Evolutionary conservation across 768 basidiomycete species (phyloP).

Genomic region (Boletus insuetus): DNA sequence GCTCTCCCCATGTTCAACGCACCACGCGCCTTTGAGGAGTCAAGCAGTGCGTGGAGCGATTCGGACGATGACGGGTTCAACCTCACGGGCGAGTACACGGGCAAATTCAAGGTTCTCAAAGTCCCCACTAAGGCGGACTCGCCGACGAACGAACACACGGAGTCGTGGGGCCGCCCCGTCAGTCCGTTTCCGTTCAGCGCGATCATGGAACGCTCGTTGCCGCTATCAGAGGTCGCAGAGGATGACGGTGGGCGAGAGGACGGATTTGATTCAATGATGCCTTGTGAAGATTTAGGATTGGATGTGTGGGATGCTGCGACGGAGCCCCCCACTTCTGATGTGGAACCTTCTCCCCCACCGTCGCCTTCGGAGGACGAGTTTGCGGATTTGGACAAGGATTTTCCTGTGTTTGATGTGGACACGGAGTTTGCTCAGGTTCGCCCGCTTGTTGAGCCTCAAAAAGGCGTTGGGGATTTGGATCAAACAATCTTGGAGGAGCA

Average conservation of each 20-base stretch:
- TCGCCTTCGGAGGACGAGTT: slow-evolving; percentile 20
- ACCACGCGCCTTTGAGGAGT: slow-evolving; percentile 1
- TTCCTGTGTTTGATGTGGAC: slow-evolving; percentile 13
- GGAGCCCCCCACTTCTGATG: slow-evolving; percentile 17
- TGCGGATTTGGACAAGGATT: slow-evolving; percentile 14
- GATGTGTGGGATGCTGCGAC: slow-evolving; percentile 23
- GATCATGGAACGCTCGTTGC: slow-evolving; percentile 31
- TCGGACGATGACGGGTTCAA: slow-evolving; percentile 32
- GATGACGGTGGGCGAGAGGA: not conserved
- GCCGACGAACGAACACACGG: slow-evolving; percentile 49
- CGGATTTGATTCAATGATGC: not conserved
- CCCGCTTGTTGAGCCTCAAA: not conserved
- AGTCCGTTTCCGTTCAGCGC: slow-evolving; percentile 58
- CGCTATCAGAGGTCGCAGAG: slow-evolving; percentile 10
- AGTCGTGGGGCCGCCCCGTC: slow-evolving; percentile 66
- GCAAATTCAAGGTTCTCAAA: slow-evolving; percentile 51
- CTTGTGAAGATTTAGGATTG: slow-evolving; percentile 2
- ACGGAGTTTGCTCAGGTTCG: slow-evolving; percentile 16
- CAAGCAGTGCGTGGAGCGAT: slow-evolving; percentile 24
- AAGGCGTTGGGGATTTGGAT: slow-evolving; percentile 9
- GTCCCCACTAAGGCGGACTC: slow-evolving; percentile 67
- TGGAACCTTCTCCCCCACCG: slow-evolving; percentile 5
- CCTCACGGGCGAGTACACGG: slow-evolving; percentile 63
- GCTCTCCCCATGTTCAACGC: slow-evolving; percentile 19
- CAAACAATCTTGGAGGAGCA: slow-evolving; percentile 21